Base-by-base conservation (phyloP, 192 early-diverging fungal genomes). In the Dimargaris xerosporica region DNA sequence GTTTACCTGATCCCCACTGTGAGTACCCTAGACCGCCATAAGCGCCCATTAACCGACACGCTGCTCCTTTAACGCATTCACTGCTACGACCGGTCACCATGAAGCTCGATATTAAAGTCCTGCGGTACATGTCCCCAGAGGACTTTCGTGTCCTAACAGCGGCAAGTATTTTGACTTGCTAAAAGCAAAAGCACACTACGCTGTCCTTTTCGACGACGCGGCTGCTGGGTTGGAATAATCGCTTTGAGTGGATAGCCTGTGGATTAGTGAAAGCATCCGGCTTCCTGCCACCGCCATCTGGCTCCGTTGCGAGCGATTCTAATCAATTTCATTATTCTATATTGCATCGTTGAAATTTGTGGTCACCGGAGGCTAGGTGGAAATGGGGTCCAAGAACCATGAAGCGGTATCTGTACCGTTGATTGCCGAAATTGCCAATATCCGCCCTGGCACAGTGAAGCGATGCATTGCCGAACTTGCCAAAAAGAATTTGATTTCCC, bases 311-410 rank as follows among this genome's bases (percentile, higher is more conserved):
- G n/a, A n/a, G n/a, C n/a, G n/a, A n/a, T n/a, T n/a, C n/a, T n/a
- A n/a, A n/a, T n/a, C n/a, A 10, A 62, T 0, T 28, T 1, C 15
- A 21, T 21, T 9, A 54, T 39, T 30, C 46, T 50, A 46, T 30
- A 6, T 5, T 15, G 28, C 61, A 29, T 10, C 16, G 61, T 19
- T 13, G 25, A 51, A 25, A 21, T 34, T 64, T 45, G 21, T 51
- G 28, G 11, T 25, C n/a, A n/a, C n/a, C n/a, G n/a, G n/a, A n/a
- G n/a, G 42, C n/a, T 71, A 89, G 75, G 78, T 89, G 13, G 97
- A 99, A 71, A 93, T 97, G 83, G 97, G 93, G 16, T 91, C 91
- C 30, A 87, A 91, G 66, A 99, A 99, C 78, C 97, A 99, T 78
- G 93, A 97, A 72, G 82, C 98, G 21, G 97, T 99, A 10, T 95